Base-by-base conservation (phyloP, 768 basidiomycete species). In the Candolleomyces eurysporus region DNA sequence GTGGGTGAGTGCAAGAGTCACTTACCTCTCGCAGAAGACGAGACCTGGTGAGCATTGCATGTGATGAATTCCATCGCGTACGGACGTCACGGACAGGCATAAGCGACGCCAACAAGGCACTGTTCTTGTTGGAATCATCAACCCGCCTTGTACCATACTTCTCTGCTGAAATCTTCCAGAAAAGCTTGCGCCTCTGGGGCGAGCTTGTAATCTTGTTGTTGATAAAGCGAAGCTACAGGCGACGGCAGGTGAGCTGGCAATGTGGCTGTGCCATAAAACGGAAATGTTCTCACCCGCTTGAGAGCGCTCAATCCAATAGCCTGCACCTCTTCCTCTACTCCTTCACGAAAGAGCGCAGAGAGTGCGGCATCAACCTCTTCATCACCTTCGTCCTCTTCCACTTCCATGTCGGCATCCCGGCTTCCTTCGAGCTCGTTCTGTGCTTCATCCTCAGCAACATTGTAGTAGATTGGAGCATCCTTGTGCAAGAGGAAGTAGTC, bases 61-160 rank as follows among this genome's bases (percentile, higher is more conserved):
- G 32, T 9, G 32, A 32, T 32, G 32, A 32, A 32, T 32, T 32
- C 32, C 32, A 32, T 32, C 32, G 32, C 0, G 72, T 78, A 2
- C 52, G 55, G 31, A 77, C 68, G 65, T 78, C 74, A 5, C 67
- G 66, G 6, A 76, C 65, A 10, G 72, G 71, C 68, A 72, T 70
- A 7, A 75, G 62, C 21, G 42, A 36, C 26, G 19, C 19, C 50
- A 16, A 57, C 62, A n/a, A 62, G 59, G 4, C 40, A 48, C 11
- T 46, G 49, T 42, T 58, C 58, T 1, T 50, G 50, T 30, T 43
- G 36, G 49, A 26, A 36, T 62, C 42, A 9, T 62, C 46, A 22
- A 6, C 30, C 39, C 9, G 39, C 42, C n/a, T 16, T 6, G 17
- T 7, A 30, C 57, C 53, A 59, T 69, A 69, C 40, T 63, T 61